These are phyloP conservation scores for Phytopythium chamaehyphon DNA, from an alignment of 352 stramenopile species.

Conservation along the genomic window DNA sequence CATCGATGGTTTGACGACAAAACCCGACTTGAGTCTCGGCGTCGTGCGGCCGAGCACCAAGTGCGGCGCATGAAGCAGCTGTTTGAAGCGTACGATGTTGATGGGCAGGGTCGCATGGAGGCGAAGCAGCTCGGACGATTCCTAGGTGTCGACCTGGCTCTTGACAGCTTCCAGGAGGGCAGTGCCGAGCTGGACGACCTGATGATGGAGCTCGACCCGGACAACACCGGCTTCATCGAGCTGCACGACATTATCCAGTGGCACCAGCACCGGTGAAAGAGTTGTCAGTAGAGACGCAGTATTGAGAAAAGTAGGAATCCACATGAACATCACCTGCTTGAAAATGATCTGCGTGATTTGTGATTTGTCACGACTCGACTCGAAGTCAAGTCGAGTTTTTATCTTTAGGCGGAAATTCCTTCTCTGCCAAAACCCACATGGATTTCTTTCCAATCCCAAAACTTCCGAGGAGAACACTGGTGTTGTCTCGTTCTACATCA, in stretches of 20 bases:
- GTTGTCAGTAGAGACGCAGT: too few relatives aligned
- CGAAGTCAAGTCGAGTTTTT: too few relatives aligned
- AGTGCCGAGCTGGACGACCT: constrained; percentile 55
- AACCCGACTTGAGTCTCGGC: constrained; percentile 46
- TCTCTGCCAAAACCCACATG: too few relatives aligned
- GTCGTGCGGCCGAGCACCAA: constrained; percentile 60
- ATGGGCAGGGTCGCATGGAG: constrained; percentile 77
- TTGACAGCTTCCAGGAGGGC: constrained; percentile 52
- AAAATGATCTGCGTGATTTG: too few relatives aligned
- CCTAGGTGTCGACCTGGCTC: constrained; percentile 54
- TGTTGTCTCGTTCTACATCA: too few relatives aligned
- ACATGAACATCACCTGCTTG: too few relatives aligned
- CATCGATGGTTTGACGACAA: constrained; percentile 86
- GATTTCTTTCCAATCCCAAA: too few relatives aligned
- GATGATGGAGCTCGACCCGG: constrained; percentile 55
- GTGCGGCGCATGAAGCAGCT: constrained; percentile 63
- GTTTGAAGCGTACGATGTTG: constrained; percentile 79
- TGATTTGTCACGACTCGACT: too few relatives aligned
- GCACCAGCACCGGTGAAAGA: constrained; percentile 57
- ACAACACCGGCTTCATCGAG: constrained; percentile 81
- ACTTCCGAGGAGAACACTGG: too few relatives aligned
- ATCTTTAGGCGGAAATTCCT: too few relatives aligned
- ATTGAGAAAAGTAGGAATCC: too few relatives aligned
- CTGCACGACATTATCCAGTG: constrained; percentile 81
- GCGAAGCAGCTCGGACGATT: constrained; percentile 67